These are phyloP conservation scores for Teunomyces lycoperdinae DNA, from an alignment of 805 yeast genomes.

Conservation along the genomic window DNA sequence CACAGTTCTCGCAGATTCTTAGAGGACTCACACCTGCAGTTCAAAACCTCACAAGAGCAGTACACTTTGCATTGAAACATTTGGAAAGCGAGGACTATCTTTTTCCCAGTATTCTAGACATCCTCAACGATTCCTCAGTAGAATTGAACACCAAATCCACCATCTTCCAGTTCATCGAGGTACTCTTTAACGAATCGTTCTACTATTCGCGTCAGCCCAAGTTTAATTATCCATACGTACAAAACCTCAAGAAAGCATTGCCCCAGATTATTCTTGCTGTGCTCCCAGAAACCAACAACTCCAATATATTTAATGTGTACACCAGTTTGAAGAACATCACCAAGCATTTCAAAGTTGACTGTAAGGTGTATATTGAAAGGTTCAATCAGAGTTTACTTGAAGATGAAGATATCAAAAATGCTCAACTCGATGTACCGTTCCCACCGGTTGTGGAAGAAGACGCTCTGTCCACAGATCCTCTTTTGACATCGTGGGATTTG, in stretches of 20 bases:
- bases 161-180: conserved; percentile 67
- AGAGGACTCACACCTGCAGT: conserved; percentile 63
- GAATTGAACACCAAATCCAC: conserved; percentile 64
- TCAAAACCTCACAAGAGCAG: conserved; percentile 48
- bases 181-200: conserved; percentile 44
- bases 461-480: conserved; percentile 22
- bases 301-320: conserved; percentile 36
- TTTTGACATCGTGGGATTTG: conserved; percentile 46
- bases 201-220: conserved; percentile 33
- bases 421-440: conserved; percentile 32
- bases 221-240: conserved; percentile 38
- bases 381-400: conserved; percentile 33
- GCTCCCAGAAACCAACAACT: conserved; percentile 34
- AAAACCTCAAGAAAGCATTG: conserved; percentile 27
- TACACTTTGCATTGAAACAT: conserved; percentile 55
- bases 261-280: conserved; percentile 34
- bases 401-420: conserved; percentile 32
- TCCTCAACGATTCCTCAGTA: conserved; percentile 43
- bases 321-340: conserved; percentile 36
- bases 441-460: conserved; percentile 26
- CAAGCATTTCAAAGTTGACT: conserved; percentile 31
- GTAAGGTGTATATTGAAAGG: conserved; percentile 19
- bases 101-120: conserved; percentile 63
- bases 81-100: conserved; percentile 64
- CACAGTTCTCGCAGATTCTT: conserved; percentile 68